Base-by-base conservation (phyloP, 1,284 basidiomycete genomes). In the Fomitiporia mediterranea region DNA sequence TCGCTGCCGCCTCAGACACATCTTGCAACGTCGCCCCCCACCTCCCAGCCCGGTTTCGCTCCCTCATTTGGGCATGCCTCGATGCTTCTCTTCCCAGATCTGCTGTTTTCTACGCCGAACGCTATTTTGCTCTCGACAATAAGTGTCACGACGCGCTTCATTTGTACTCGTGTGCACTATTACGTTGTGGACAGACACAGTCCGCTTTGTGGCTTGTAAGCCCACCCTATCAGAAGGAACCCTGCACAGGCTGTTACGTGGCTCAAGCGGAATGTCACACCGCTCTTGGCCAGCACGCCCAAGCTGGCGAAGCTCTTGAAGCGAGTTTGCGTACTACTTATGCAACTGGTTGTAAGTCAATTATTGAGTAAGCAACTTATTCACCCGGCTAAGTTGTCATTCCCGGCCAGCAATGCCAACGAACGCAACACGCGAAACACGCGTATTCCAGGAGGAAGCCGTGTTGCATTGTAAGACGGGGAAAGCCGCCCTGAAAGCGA, bases 91-190 rank as follows among this genome's bases (percentile, higher is more conserved):
- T 91, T 43, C 74, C 80, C 63, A 82, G 80, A 68, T 83, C 88
- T 43, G 89, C 89, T 42, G 77, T 87, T 39, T 91, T 91, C 73
- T 89, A 89, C 70, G 88, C 89, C 39, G 89, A 91, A 70, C 74
- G 88, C 62, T 89, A 88, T 69, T 89, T 78, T 67, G 79, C 81
- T 40, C 70, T 85, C 65, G 81, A 86, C 69, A 74, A 75, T 62
- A 70, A 72, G 38, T 85, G 84, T 67, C 91, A 94, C 68, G 89
- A 92, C 68, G 83, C 89, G 62, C 81, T 89, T 55, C 91, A 94
- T 73, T 77, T 93, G 30, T 90, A 91, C 73, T 89, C 91, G 61
- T 84, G 82, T 42, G 80, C 86, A 39, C 80, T 94, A 56, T 77
- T 95, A 46, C 81, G 79, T 9, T 78, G 84, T 61, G 82, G 81